Conservation (phyloP, 306 rosid species). For the Amphicarpaea edgeworthii region DNA sequence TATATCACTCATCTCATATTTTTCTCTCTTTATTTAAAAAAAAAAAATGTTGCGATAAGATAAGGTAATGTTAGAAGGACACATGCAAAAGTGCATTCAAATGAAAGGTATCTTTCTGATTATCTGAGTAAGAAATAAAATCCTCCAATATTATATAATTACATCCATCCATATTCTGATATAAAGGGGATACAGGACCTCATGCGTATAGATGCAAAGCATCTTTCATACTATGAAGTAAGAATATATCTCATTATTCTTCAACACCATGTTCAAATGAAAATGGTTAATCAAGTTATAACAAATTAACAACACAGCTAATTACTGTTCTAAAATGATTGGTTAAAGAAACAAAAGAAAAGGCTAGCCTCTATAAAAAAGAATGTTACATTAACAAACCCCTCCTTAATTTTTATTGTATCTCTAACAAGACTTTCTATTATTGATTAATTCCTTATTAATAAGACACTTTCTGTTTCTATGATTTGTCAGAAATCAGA, state of each 20-base stretch:
- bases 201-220: background rate
- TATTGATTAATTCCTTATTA: background rate
- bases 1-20: background rate
- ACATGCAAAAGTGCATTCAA: background rate
- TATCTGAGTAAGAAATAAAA: background rate
- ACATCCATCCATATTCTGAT: background rate
- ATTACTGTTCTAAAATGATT: background rate
- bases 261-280: slow-evolving; percentile 10
- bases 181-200: background rate
- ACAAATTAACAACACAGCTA: background rate
- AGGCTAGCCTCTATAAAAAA: background rate
- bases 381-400: background rate
- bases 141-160: background rate
- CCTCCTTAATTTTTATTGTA: background rate
- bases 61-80: background rate
- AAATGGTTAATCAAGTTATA: background rate
- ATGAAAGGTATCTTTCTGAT: background rate
- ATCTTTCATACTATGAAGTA: background rate
- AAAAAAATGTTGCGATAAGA: background rate
- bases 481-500: background rate
- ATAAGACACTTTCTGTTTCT: background rate
- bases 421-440: background rate
- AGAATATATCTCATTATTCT: background rate
- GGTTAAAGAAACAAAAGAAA: background rate
- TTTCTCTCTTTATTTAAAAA: no score